phyloP scores from a whole-genome alignment of 768 basidiomycete species.

The Exsudoporus frostii region DNA sequence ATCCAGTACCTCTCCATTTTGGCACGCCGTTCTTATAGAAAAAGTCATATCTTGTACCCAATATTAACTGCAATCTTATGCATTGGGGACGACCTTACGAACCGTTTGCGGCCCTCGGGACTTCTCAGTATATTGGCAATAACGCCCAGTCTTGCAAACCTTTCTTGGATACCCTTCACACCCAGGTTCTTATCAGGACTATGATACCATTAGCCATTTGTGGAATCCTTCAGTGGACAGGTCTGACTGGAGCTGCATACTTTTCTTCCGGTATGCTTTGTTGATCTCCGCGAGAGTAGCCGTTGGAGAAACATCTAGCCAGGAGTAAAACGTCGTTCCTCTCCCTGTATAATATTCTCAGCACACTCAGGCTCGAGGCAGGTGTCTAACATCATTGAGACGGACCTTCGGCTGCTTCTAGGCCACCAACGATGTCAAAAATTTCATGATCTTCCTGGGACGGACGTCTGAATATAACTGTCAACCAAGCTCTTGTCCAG shows the following conservation, averaged over 20 bases:
- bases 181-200: slow-evolving; percentile 97
- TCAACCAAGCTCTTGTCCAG: background rate
- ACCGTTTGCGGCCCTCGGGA: slow-evolving; percentile 73
- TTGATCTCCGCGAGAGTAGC: slow-evolving; percentile 76
- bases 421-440: slow-evolving; percentile 83
- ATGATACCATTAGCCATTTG: slow-evolving; percentile 2
- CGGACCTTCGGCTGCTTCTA: slow-evolving; percentile 78
- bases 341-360: slow-evolving; percentile 50
- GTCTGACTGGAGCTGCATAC: slow-evolving; percentile 86
- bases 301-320: slow-evolving; percentile 74
- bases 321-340: slow-evolving; percentile 94
- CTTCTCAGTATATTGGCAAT: slow-evolving; percentile 79
- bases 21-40: slow-evolving; percentile 99
- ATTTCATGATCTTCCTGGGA: slow-evolving; percentile 91
- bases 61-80: background rate
- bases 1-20: slow-evolving; percentile 92
- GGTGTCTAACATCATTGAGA: slow-evolving; percentile 1
- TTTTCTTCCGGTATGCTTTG: slow-evolving; percentile 90
- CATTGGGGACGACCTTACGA: slow-evolving; percentile 26
- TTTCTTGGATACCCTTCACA: slow-evolving; percentile 76
- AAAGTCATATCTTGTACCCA: slow-evolving; percentile 68
- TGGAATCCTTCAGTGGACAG: background rate
- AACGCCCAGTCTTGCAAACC: slow-evolving; percentile 89
- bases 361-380: background rate
- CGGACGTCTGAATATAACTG: slow-evolving; percentile 2